These are phyloP conservation scores for Erodium texanum DNA, from an alignment of 441 rosid genomes.

Conservation along the genomic window DNA sequence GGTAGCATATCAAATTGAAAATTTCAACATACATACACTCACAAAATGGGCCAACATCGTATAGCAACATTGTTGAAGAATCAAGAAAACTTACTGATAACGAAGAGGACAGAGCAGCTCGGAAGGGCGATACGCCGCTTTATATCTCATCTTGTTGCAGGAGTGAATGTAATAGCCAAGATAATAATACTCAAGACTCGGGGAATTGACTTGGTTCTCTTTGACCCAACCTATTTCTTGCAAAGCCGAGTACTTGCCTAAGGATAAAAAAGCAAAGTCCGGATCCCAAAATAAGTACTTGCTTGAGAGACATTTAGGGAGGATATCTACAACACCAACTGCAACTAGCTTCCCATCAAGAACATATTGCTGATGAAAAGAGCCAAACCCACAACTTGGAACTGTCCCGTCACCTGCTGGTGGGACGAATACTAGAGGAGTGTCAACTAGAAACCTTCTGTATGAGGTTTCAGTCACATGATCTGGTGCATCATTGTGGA, in stretches of 20 bases:
- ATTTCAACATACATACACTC: not conserved
- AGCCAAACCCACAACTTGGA: slow-evolving; percentile 84
- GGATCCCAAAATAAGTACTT: slow-evolving; percentile 97
- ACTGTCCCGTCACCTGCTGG: slow-evolving; percentile 52
- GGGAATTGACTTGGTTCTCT: slow-evolving; percentile 54
- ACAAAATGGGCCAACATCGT: not conserved
- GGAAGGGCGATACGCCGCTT: slow-evolving; percentile 83
- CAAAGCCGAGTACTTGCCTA: slow-evolving; percentile 86
- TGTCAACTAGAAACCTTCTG: slow-evolving; percentile 73
- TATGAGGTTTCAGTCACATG: slow-evolving; percentile 51
- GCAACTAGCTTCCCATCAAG: slow-evolving; percentile 76
- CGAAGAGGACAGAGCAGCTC: slow-evolving; percentile 92
- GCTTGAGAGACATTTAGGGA: slow-evolving; percentile 88
- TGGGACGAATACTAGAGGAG: slow-evolving; percentile 61
- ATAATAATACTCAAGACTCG: slow-evolving; percentile 78
- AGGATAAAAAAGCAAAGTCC: slow-evolving; percentile 66
- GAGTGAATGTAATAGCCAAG: slow-evolving; percentile 95
- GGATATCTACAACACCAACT: slow-evolving; percentile 84
- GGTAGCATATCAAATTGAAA: not conserved
- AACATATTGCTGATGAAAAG: slow-evolving; percentile 87
- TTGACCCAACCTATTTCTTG: slow-evolving; percentile 82
- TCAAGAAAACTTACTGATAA: slow-evolving; percentile 51
- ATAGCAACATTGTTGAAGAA: not conserved
- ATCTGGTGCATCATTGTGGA: slow-evolving; percentile 61
- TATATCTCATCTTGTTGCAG: slow-evolving; percentile 92